These are phyloP conservation scores for Globisporangium acanthophoron DNA, from an alignment of 352 stramenopile genomes.

Conservation along the genomic window DNA sequence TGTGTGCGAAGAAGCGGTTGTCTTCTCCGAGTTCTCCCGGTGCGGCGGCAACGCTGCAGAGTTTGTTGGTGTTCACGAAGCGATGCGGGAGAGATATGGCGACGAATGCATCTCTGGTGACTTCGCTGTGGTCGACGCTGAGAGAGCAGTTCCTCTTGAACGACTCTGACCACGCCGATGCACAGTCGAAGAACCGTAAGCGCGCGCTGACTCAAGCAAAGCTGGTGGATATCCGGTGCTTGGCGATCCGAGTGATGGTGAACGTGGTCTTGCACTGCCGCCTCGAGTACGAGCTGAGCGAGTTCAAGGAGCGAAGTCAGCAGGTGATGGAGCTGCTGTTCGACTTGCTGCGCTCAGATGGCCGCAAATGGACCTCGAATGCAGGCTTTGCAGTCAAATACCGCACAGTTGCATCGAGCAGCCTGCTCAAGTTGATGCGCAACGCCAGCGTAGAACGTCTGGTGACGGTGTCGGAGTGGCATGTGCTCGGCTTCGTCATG, in stretches of 20 bases:
- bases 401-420: slow-evolving; percentile 38
- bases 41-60: slow-evolving; percentile 40
- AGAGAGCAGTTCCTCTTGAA: slow-evolving; percentile 36
- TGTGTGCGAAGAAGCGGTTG: slow-evolving; percentile 54
- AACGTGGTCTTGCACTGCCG: slow-evolving; percentile 51
- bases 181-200: slow-evolving; percentile 7
- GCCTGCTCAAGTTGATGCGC: slow-evolving; percentile 63
- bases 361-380: slow-evolving; percentile 35
- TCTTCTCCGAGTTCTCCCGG: slow-evolving; percentile 12
- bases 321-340: slow-evolving; percentile 52
- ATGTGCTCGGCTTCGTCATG: slow-evolving; percentile 68
- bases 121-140: slow-evolving; percentile 41
- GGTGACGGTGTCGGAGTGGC: slow-evolving; percentile 60
- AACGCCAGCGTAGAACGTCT: slow-evolving; percentile 44
- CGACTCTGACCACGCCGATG: not conserved
- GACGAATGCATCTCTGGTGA: slow-evolving; percentile 18
- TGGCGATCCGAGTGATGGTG: slow-evolving; percentile 54
- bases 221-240: slow-evolving; percentile 44
- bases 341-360: slow-evolving; percentile 54
- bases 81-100: slow-evolving; percentile 27
- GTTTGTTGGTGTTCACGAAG: slow-evolving; percentile 61
- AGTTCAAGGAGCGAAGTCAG: slow-evolving; percentile 18
- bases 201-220: slow-evolving; percentile 20
- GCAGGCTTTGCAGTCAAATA: slow-evolving; percentile 37
- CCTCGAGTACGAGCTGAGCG: slow-evolving; percentile 9